Conservation (phyloP, 805 yeast genomes). For the Limtongia smithiae region DNA sequence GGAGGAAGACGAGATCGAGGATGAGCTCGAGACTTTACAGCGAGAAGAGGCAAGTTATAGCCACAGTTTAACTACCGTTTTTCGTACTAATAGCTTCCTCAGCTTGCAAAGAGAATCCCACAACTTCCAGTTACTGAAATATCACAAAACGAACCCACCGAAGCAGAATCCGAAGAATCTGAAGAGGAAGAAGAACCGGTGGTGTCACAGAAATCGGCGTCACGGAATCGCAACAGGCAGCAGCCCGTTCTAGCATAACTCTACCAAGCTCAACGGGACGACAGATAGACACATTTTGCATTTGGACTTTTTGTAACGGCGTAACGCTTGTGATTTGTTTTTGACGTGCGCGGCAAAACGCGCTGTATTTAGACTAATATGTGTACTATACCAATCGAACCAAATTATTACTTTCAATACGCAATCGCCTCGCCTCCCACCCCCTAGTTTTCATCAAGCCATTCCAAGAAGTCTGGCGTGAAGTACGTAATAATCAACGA, state of each 20-base stretch:
- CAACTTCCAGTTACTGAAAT: constrained; percentile 10
- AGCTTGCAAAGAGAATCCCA: constrained; percentile 22
- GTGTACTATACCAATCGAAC: too few species aligned
- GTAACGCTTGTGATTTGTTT: too few species aligned
- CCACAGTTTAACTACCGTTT: constrained; percentile 24
- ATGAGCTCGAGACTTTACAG: constrained; percentile 35
- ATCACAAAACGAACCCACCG: constrained; percentile 23
- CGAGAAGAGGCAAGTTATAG: constrained; percentile 28
- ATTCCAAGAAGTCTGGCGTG: constrained; percentile 92
- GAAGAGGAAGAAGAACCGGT: constrained; percentile 27
- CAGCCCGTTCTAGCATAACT: neutral
- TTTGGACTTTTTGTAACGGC: too few species aligned
- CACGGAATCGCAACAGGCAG: constrained; percentile 1
- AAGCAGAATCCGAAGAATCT: constrained; percentile 28
- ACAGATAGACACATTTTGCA: too few species aligned
- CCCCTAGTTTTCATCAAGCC: constrained; percentile 58
- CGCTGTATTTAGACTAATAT: too few species aligned
- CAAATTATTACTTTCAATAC: too few species aligned
- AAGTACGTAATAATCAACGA: constrained; percentile 85
- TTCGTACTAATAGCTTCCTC: neutral
- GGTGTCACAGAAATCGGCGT: too few species aligned
- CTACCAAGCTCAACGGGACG: too few species aligned
- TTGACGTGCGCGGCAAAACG: too few species aligned
- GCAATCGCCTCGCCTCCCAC: too few species aligned
- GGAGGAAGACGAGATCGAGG: constrained; percentile 38